Conservation (phyloP, 2,329 filamentous ascomycete genomes). For the Fusarium begoniae region DNA sequence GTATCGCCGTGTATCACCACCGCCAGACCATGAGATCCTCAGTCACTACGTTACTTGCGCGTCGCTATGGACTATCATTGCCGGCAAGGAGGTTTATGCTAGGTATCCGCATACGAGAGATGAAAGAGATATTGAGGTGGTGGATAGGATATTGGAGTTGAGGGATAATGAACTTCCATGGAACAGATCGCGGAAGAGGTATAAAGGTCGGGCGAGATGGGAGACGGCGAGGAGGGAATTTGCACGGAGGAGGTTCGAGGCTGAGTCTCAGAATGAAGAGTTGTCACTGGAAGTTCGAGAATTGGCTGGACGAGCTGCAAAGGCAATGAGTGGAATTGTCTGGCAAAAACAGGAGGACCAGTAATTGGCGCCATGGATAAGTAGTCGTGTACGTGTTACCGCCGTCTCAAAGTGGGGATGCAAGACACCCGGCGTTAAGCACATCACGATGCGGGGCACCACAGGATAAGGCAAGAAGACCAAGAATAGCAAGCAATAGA, state of each 20-base stretch:
- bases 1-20: not conserved
- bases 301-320: not conserved
- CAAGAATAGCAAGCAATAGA: too few species aligned
- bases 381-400: not conserved
- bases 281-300: not conserved
- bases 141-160: not conserved
- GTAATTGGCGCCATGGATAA: fast-evolving
- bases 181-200: not conserved
- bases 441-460: not conserved
- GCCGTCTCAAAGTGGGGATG: not conserved
- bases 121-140: not conserved
- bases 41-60: not conserved
- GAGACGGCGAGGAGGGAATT: constrained; percentile 14
- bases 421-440: not conserved
- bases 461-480: too few species aligned
- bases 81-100: not conserved
- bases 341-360: not conserved
- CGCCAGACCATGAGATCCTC: not conserved
- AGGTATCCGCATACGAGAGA: not conserved
- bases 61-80: not conserved
- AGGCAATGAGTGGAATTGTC: not conserved
- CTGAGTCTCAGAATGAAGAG: not conserved
- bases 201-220: constrained; percentile 3
- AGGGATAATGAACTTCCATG: not conserved
- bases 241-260: not conserved